Percentiles rank a stretch among this genome's conserved stretches.
These are phyloP conservation scores for Poa pratensis DNA, from an alignment of 176 grass and related monocot species.

Conservation along the genomic window DNA sequence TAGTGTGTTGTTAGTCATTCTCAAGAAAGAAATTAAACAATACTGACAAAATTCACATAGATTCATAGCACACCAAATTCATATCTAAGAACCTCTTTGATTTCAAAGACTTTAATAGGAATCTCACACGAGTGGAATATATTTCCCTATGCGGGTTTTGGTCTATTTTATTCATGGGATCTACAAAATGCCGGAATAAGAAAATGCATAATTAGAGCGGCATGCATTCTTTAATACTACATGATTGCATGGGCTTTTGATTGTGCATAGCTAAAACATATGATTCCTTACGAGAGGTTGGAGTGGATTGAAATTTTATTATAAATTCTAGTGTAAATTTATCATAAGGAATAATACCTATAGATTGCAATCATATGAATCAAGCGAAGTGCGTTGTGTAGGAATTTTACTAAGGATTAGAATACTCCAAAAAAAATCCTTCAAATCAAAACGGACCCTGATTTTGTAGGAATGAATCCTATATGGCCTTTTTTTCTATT, in stretches of 20 bases:
- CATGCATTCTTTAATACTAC: too few relatives aligned
- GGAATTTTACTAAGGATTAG: neutral
- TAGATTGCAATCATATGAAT: neutral
- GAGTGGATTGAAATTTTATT: neutral
- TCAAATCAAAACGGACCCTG: neutral
- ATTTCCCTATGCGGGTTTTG: too few relatives aligned
- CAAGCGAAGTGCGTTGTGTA: neutral
- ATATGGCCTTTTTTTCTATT: neutral
- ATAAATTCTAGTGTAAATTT: neutral
- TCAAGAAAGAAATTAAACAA: too few relatives aligned
- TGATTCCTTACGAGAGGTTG: neutral
- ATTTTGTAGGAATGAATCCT: neutral
- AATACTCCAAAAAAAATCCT: neutral
- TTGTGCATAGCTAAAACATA: neutral
- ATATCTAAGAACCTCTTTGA: too few relatives aligned
- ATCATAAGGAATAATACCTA: neutral
- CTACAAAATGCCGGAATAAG: too few relatives aligned
- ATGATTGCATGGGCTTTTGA: neutral
- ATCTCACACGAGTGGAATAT: too few relatives aligned
- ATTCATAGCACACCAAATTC: too few relatives aligned
- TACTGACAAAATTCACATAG: too few relatives aligned
- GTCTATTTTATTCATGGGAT: too few relatives aligned
- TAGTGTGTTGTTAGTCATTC: too few relatives aligned
- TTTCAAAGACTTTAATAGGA: too few relatives aligned
- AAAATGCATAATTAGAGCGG: too few relatives aligned